These are phyloP conservation scores for Penicillium freii DNA, from an alignment of 2,329 filamentous ascomycete species.

Conservation along the genomic window DNA sequence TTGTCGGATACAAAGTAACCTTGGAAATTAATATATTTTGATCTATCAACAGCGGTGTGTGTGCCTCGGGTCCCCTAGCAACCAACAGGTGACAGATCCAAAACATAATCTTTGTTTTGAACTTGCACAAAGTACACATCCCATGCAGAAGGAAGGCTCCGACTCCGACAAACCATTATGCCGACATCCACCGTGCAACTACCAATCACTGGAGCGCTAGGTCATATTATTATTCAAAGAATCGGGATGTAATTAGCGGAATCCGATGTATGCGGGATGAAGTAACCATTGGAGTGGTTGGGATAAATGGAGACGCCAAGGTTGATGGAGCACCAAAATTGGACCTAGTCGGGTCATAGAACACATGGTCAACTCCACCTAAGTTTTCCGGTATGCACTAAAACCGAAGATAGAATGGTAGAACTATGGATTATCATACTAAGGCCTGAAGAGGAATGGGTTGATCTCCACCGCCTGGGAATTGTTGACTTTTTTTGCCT, in stretches of 20 bases:
- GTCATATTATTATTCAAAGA: conserved; percentile 16
- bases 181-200: neutral
- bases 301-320: conserved; percentile 1
- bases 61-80: conserved; percentile 20
- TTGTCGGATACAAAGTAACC: neutral
- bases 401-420: conserved; percentile 22
- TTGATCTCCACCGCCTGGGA: conserved; percentile 7
- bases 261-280: conserved; percentile 4
- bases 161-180: neutral
- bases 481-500: conserved; percentile 7
- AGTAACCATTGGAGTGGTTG: conserved; percentile 8
- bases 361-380: conserved; percentile 23
- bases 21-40: neutral
- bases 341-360: conserved; percentile 18
- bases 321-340: conserved; percentile 1
- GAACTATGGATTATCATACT: conserved; percentile 13
- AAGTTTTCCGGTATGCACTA: conserved; percentile 21
- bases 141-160: neutral
- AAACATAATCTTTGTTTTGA: conserved; percentile 6
- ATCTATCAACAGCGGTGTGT: conserved; percentile 18
- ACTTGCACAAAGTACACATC: neutral
- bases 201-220: conserved; percentile 18
- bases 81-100: conserved; percentile 22
- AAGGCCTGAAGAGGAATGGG: conserved; percentile 12
- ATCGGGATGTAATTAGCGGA: conserved; percentile 13